phyloP scores from a whole-genome alignment of 495 filamentous ascomycete species.

The Podospora fimiseda region DNA sequence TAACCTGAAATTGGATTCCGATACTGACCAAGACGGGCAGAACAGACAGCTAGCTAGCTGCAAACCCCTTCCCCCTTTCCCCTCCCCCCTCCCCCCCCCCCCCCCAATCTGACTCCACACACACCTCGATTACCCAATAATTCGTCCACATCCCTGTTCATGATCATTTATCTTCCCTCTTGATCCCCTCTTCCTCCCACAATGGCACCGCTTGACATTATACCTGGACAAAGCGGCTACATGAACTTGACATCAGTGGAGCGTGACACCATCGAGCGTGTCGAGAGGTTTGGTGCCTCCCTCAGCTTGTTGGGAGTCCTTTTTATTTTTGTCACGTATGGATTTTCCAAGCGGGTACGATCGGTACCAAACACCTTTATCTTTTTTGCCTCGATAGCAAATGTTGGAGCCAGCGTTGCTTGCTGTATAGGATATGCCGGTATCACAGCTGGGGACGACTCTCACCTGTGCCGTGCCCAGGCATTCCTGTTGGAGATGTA shows the following conservation, averaged over 20 bases:
- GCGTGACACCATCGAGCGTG: slow-evolving; percentile 27
- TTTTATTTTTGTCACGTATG: slow-evolving; percentile 66
- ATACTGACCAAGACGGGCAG: neutral
- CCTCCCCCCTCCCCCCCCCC: neutral
- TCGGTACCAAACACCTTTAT: slow-evolving; percentile 80
- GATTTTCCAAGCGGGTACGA: slow-evolving; percentile 50
- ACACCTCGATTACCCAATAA: slow-evolving; percentile 5
- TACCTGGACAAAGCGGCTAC: slow-evolving; percentile 19
- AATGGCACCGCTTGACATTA: slow-evolving; percentile 14
- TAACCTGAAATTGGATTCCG: neutral
- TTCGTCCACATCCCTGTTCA: slow-evolving; percentile 16
- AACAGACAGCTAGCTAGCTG: neutral
- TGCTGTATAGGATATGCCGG: slow-evolving; percentile 60
- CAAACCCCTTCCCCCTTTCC: neutral
- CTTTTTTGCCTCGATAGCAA: slow-evolving; percentile 78
- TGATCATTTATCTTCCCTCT: slow-evolving; percentile 4
- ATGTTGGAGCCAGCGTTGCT: slow-evolving; percentile 69
- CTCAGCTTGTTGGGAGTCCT: slow-evolving; percentile 63
- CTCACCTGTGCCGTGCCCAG: slow-evolving; percentile 64
- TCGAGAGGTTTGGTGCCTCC: slow-evolving; percentile 43
- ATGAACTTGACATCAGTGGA: slow-evolving; percentile 28
- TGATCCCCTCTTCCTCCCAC: slow-evolving; percentile 3
- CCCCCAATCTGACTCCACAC: neutral
- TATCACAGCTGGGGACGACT: slow-evolving; percentile 44
- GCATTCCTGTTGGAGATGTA: slow-evolving; percentile 63